These are phyloP conservation scores for Penicillium sp. DNA, from an alignment of 2,329 filamentous ascomycete genomes.

Conservation along the genomic window DNA sequence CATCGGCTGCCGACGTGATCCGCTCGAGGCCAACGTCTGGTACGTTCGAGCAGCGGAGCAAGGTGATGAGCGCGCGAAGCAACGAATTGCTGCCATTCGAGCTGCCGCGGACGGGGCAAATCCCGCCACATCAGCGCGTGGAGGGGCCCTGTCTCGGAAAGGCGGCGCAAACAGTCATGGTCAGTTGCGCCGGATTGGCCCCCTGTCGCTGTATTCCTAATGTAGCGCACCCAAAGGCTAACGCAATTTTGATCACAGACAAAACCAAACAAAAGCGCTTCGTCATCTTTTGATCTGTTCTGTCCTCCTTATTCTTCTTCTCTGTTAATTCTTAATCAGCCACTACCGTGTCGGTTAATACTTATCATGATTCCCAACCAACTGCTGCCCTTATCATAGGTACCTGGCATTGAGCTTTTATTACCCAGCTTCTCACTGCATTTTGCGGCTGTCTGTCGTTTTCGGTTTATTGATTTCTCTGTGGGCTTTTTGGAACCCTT, in stretches of 20 bases:
- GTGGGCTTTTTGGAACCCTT: too few relatives aligned
- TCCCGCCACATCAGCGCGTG: conserved; percentile 24
- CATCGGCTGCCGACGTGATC: conserved; percentile 87
- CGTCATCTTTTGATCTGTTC: conserved; percentile 15
- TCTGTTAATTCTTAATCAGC: not conserved
- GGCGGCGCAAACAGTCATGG: conserved; percentile 8
- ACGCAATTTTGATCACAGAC: conserved; percentile 1
- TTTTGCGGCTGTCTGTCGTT: too few relatives aligned
- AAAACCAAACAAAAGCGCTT: conserved; percentile 23
- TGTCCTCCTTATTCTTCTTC: not conserved
- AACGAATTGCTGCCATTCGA: conserved; percentile 78
- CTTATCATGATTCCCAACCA: not conserved
- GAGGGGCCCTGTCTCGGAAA: conserved; percentile 10
- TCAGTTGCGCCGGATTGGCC: conserved; percentile 7
- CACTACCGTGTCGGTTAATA: not conserved
- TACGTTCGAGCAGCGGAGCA: conserved; percentile 93
- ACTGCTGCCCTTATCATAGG: too few relatives aligned
- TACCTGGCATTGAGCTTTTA: too few relatives aligned
- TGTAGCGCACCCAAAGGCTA: conserved; percentile 2
- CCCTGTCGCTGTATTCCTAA: too few relatives aligned
- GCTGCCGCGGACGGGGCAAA: conserved; percentile 62
- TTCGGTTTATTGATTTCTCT: too few relatives aligned
- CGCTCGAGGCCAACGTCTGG: conserved; percentile 97
- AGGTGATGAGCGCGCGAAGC: conserved; percentile 82
- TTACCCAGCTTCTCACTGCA: too few relatives aligned